A percentile compares a stretch with the other conserved stretches of the same genome.
These are phyloP conservation scores for Candolleomyces aberdarensis DNA, from an alignment of 768 basidiomycete genomes.

Conservation along the genomic window DNA sequence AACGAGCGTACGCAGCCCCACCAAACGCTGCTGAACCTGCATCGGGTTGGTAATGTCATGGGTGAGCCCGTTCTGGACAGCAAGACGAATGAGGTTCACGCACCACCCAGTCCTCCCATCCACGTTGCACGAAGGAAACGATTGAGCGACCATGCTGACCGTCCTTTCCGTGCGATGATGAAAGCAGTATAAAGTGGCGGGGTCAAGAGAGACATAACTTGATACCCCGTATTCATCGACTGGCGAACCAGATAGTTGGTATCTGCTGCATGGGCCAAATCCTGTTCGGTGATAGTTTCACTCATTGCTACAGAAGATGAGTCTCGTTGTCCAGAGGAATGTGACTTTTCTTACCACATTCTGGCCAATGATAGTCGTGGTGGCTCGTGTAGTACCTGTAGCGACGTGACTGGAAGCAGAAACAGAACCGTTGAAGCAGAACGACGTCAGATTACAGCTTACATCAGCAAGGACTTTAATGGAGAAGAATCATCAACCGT, in stretches of 20 bases:
- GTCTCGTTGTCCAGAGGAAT: neutral
- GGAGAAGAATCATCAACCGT: no score
- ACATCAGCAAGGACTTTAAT: no score
- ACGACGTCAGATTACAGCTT: no score
- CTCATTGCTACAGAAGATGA: constrained; percentile 8
- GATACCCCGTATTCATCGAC: constrained; percentile 65
- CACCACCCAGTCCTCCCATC: constrained; percentile 64
- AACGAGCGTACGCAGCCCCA: constrained; percentile 58
- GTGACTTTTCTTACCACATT: neutral
- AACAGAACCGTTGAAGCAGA: no score
- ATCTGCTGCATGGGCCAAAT: constrained; percentile 47
- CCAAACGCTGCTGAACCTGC: constrained; percentile 52
- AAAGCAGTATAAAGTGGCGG: constrained; percentile 60
- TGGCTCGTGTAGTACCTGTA: no score
- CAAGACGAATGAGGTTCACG: constrained; percentile 10
- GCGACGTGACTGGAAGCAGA: no score
- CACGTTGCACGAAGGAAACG: constrained; percentile 68
- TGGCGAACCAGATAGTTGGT: constrained; percentile 65
- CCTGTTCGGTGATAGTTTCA: constrained; percentile 3
- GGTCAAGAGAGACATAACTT: constrained; percentile 57
- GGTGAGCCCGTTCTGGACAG: neutral
- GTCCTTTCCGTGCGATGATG: constrained; percentile 51
- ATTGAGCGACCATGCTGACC: constrained; percentile 55
- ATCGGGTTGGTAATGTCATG: neutral
- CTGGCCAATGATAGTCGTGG: neutral